Base-by-base conservation (phyloP, 1,284 basidiomycete genomes). In the Trichosporon sp. region DNA sequence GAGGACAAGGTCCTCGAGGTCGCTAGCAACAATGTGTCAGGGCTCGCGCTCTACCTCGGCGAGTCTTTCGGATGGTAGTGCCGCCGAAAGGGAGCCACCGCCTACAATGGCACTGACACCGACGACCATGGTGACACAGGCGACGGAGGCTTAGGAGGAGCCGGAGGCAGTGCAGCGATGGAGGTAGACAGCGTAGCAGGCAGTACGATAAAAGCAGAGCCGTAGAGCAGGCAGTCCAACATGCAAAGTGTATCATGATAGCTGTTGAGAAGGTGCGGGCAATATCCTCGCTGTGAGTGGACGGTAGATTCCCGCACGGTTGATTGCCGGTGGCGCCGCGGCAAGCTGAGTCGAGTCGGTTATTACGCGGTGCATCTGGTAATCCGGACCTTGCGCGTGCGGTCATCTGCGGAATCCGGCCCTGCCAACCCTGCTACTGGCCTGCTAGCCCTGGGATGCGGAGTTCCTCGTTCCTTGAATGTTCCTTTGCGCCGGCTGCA, bases 11-110 rank as follows among this genome's bases (percentile, higher is more conserved):
- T 83, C 21, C 70, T 76, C 51, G 76, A 78, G 54, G 78, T 82
- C 3, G 75, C 81, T 14, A 76, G 75, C 71, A 70, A 67, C 21
- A 81, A 81, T 69, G 75, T 79, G 54, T 72, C 73, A 37, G 78
- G 77, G 4, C 67, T 84, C 65, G 78, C 75, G 0, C 68, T 70
- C 69, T 83, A 80, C 71, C 74, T 84, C 31, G 76, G 76, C 40
- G 81, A 81, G 43, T 76, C 77, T n/a, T 76, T 77, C 70, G 81
- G 80, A 21, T 81, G 79, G 78, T 81, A 77, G 73, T 48, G 56
- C 10, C 12, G 64, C n/a, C 26, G 32, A 19, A 26, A 6, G 19
- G 6, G 51, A 19, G 16, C 19, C 54, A 14, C 14, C 14, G 43
- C 2, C 43, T 26, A 26, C 26, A 26, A 26, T 26, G 26, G 26